Percentiles rank a stretch among this genome's conserved stretches.
These are phyloP conservation scores for Echinosophora koreensis DNA, from an alignment of 306 rosid species.

Conservation along the genomic window DNA sequence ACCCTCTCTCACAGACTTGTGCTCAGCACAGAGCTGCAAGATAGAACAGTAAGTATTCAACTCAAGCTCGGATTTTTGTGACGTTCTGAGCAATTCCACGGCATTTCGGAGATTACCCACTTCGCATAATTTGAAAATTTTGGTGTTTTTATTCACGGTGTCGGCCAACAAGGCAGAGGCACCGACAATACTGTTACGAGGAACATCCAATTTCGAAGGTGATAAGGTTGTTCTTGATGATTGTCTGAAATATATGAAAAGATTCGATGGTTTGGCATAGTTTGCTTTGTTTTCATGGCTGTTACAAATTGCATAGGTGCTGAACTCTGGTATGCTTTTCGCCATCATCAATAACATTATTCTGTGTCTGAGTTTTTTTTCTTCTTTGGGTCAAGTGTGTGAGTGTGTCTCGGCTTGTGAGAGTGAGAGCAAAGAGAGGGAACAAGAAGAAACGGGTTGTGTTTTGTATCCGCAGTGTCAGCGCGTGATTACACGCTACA, in stretches of 20 bases:
- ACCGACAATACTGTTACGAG: slow-evolving; percentile 29
- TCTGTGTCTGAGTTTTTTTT: not conserved
- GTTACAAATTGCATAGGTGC: slow-evolving; percentile 33
- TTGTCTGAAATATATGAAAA: slow-evolving; percentile 43
- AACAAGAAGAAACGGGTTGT: not conserved
- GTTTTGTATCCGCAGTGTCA: not conserved
- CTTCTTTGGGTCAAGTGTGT: not conserved
- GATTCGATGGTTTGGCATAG: slow-evolving; percentile 11
- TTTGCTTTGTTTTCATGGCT: not conserved
- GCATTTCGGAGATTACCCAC: slow-evolving; percentile 66
- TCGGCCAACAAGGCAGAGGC: slow-evolving; percentile 38
- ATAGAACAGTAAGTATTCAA: slow-evolving; percentile 55
- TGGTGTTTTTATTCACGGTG: slow-evolving; percentile 36
- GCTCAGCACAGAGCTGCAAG: slow-evolving; percentile 71
- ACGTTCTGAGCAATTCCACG: slow-evolving; percentile 51
- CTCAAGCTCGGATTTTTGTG: slow-evolving; percentile 58
- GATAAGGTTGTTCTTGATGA: slow-evolving; percentile 31
- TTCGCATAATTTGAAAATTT: slow-evolving; percentile 53
- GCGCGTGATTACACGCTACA: slow-evolving; percentile 48
- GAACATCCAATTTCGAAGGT: slow-evolving; percentile 37
- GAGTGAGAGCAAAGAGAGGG: slow-evolving; percentile 36
- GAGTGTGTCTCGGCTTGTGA: slow-evolving; percentile 42
- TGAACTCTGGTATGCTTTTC: slow-evolving; percentile 44
- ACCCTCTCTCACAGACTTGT: slow-evolving; percentile 60
- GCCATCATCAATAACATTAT: slow-evolving; percentile 51